Evolutionary conservation across 2,329 filamentous ascomycete species (phyloP), one percentile per base, ranked within the genome.

Genomic region (Bipolaris zeicola): DNA sequence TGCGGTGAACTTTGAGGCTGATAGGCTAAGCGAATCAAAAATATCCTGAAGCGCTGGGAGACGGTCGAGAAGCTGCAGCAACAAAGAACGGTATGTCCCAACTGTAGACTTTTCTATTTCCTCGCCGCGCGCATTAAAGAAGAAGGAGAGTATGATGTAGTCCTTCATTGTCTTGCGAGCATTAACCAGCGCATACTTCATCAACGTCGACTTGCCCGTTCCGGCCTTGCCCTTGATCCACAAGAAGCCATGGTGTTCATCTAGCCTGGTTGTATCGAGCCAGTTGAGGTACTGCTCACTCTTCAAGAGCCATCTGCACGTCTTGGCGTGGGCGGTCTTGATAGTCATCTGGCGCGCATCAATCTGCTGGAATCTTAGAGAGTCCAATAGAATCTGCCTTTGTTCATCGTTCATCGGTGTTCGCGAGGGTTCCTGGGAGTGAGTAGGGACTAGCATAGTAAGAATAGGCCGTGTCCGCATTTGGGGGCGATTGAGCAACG

Each of bases 201-300:
- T 78, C 24, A 78, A 54, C 2, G 74, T 78, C n/a, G 78, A 83
- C 52, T 83, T 84, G 8, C 67, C 67, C 11, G 65, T 52, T 22
- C 67, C 62, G 8, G 65, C 38, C 13, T 69, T 68, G 13, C 81
- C 81, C 44, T 76, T 76, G 24, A 83, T 79, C 80, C 79, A 83
- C 0, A 83, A 58, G 33, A 83, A 75, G 5, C 79, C 78, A 28
- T 70, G 54, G 33, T 79, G 72, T 3, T 71, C 49, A 6, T 31
- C 6, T 2, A 72, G 44, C 1, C 69, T 69, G 5, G 31, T 16
- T 0, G 54, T 43, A 49, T 79, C 64, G 14, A 76, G 65, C 80
- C 79, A 82, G 3, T 71, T 55, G 3, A 58, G 44, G 50, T 78
- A 82, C 39, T 76, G 50, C 0, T 58, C 4, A 36, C 63, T 67